A percentile compares a stretch with the other conserved stretches of the same genome.
Conservation (phyloP, 2,329 filamentous ascomycete genomes). For the Xylariaceae sp. region DNA sequence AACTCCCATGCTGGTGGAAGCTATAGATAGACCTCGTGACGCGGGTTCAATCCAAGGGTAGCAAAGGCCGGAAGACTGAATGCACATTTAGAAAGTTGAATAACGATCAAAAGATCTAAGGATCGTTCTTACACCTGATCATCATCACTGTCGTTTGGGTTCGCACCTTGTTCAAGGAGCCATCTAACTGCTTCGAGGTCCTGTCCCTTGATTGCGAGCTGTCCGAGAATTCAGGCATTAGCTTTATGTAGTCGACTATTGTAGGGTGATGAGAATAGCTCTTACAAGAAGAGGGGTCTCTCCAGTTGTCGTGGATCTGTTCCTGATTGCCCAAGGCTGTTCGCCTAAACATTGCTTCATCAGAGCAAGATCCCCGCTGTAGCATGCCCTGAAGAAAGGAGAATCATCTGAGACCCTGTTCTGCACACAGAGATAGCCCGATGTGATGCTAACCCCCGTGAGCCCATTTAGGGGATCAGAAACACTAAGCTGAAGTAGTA, state of each 20-base stretch:
- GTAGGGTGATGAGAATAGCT: not conserved
- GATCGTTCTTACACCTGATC: not conserved
- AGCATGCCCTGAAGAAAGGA: slow-evolving; percentile 1
- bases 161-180: not conserved
- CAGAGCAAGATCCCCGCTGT: not conserved
- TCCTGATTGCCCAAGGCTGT: not conserved
- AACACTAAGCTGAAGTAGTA: not conserved
- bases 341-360: slow-evolving; percentile 1
- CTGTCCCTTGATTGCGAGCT: not conserved
- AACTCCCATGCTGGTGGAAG: not conserved
- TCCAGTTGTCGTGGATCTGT: not conserved
- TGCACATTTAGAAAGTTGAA: not conserved
- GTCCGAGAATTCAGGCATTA: not conserved
- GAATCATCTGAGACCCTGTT: not conserved
- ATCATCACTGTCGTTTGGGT: slow-evolving; percentile 2
- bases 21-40: not conserved
- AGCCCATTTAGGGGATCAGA: not conserved
- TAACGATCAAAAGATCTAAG: not conserved
- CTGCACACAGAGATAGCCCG: not conserved
- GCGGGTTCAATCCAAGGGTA: not conserved
- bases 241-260: not conserved
- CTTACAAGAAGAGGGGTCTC: slow-evolving; percentile 2
- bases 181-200: not conserved
- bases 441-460: not conserved
- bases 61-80: slow-evolving; percentile 1